Conservation (phyloP, 306 rosid genomes). For the Quercus aquifolioides region DNA sequence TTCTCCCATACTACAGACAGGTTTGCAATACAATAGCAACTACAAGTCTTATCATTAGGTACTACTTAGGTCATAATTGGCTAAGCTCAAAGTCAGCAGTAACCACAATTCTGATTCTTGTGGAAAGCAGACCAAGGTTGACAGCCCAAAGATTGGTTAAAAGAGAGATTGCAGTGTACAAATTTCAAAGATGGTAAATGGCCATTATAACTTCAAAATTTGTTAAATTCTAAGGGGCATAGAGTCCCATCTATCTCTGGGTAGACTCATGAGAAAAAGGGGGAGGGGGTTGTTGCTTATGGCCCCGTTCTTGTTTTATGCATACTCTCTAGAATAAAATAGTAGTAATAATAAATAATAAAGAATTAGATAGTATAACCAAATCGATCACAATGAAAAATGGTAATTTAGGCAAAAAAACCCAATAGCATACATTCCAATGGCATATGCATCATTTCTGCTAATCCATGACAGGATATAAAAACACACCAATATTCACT, state of each 20-base stretch:
- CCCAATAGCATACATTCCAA: not conserved
- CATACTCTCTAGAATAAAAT: not conserved
- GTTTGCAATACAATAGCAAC: too few species aligned
- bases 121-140: not conserved
- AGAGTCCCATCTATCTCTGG: not conserved
- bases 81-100: too few species aligned
- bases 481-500: too few species aligned
- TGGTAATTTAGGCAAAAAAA: not conserved
- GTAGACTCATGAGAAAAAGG: not conserved
- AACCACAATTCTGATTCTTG: not conserved
- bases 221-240: not conserved
- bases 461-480: constrained; percentile 1
- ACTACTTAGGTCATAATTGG: constrained; percentile 9
- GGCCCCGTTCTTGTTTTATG: not conserved
- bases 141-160: not conserved
- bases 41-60: not conserved
- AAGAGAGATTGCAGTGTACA: not conserved
- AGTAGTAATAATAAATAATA: not conserved
- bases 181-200: not conserved
- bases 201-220: not conserved
- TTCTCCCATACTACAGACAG: too few species aligned
- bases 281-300: not conserved
- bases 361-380: not conserved
- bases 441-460: constrained; percentile 3
- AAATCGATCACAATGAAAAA: not conserved